Conservation (phyloP, 2,329 filamentous ascomycete genomes). For the Pseudocercospora pini-densiflorae region DNA sequence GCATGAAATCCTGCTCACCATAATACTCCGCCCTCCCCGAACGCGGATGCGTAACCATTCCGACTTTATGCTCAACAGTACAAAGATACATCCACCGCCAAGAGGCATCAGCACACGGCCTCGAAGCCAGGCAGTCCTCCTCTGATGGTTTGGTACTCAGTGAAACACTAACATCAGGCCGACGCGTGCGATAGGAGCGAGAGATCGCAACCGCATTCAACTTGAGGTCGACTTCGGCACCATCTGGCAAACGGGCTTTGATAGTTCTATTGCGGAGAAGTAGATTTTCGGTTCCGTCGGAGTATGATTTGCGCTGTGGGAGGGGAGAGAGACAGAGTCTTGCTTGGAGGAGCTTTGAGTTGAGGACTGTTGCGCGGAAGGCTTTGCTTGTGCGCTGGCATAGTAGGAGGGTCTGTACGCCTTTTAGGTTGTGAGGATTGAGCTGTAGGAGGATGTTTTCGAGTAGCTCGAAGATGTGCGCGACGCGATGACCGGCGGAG, state of each 20-base stretch:
- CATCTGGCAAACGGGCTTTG: background rate
- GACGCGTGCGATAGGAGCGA: too few relatives aligned
- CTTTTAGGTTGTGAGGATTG: background rate
- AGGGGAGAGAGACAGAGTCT: background rate
- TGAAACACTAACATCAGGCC: too few relatives aligned
- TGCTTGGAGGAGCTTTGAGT: background rate
- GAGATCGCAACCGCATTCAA: too few relatives aligned
- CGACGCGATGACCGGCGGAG: background rate
- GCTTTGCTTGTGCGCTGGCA: background rate
- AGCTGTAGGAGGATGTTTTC: background rate
- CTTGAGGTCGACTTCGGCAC: too few relatives aligned
- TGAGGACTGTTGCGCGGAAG: background rate
- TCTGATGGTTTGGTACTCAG: too few relatives aligned
- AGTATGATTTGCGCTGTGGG: too few relatives aligned
- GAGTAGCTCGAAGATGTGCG: background rate
- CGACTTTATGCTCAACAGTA: too few relatives aligned
- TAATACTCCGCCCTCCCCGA: too few relatives aligned
- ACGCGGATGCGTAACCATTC: too few relatives aligned
- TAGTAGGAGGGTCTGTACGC: background rate
- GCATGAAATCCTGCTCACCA: too few relatives aligned
- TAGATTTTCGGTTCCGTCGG: too few relatives aligned
- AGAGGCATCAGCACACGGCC: background rate
- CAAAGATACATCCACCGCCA: background rate
- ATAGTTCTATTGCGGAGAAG: background rate
- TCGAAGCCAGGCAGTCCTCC: background rate